Evolutionary conservation across 2,329 filamentous ascomycete genomes (phyloP).

Genomic region (Fusarium guadeloupense): DNA sequence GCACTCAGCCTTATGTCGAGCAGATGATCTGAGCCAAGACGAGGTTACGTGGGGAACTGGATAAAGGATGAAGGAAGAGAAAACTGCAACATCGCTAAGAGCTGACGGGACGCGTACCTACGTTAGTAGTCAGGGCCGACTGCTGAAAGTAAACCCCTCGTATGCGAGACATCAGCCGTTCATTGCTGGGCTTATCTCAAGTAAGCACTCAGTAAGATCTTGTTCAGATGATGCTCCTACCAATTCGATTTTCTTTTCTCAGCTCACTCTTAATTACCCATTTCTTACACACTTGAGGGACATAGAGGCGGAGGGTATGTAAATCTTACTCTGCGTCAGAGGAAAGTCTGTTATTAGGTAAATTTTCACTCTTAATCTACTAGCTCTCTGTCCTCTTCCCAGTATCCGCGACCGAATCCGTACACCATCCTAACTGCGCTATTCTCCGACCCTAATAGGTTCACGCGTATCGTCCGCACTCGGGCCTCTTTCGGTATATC

Average conservation of each 20-base stretch:
- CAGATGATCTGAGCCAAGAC: too few species aligned
- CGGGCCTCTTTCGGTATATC: conserved; percentile 4
- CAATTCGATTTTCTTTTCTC: too few species aligned
- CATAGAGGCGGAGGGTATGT: too few species aligned
- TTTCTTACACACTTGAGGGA: too few species aligned
- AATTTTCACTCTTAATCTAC: background rate
- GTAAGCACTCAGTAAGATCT: too few species aligned
- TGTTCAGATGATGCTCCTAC: too few species aligned
- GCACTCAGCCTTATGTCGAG: background rate
- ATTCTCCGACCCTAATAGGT: background rate
- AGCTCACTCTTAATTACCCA: too few species aligned
- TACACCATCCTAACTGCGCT: conserved; percentile 10
- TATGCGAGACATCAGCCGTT: background rate
- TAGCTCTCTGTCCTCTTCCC: conserved; percentile 7
- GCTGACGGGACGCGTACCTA: background rate
- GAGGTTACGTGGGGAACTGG: too few species aligned
- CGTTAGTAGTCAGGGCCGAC: background rate
- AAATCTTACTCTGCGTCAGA: too few species aligned
- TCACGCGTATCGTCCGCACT: conserved; percentile 10
- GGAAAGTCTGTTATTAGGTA: too few species aligned
- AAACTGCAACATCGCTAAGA: too few species aligned
- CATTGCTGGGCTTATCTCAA: background rate
- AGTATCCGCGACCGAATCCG: conserved; percentile 3
- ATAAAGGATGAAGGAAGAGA: too few species aligned
- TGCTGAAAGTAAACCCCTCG: background rate